Evolutionary conservation across 805 yeast species (phyloP).

Genomic region (Candida sanyiensis): DNA sequence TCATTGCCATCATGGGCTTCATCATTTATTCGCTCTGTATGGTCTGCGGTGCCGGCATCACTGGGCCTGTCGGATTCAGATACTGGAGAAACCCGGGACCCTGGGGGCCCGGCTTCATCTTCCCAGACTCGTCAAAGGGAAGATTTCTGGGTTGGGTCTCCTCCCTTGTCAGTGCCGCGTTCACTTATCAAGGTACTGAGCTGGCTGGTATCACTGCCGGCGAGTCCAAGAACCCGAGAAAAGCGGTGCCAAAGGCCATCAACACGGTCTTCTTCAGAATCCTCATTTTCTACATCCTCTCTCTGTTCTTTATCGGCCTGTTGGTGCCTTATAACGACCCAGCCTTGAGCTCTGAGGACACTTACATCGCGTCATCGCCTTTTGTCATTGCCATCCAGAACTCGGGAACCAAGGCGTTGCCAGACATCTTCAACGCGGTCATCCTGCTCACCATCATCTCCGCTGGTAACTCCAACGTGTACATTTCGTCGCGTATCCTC

Average conservation of each 20-base stretch:
- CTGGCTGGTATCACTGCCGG: slow-evolving; percentile 11
- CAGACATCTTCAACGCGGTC: slow-evolving; percentile 66
- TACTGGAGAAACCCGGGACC: slow-evolving; percentile 12
- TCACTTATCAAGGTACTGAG: slow-evolving; percentile 11
- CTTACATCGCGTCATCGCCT: slow-evolving; percentile 9
- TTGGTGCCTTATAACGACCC: slow-evolving; percentile 10
- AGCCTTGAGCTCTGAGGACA: background rate
- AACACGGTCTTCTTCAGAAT: slow-evolving; percentile 11
- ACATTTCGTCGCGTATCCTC: slow-evolving; percentile 61
- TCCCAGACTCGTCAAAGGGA: slow-evolving; percentile 8
- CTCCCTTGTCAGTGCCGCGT: slow-evolving; percentile 9
- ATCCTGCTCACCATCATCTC: slow-evolving; percentile 57
- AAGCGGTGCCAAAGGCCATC: slow-evolving; percentile 12
- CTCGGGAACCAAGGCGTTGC: slow-evolving; percentile 35
- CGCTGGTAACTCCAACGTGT: slow-evolving; percentile 69
- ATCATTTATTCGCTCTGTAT: slow-evolving; percentile 7
- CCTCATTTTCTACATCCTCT: slow-evolving; percentile 7
- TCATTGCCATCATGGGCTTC: slow-evolving; percentile 10
- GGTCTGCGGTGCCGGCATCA: slow-evolving; percentile 11
- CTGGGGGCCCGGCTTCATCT: slow-evolving; percentile 11
- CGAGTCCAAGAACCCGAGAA: slow-evolving; percentile 10
- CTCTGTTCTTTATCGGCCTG: slow-evolving; percentile 8
- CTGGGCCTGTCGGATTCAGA: slow-evolving; percentile 11
- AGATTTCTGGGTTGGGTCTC: slow-evolving; percentile 10
- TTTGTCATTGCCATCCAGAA: slow-evolving; percentile 10